Percentiles rank a stretch among this genome's conserved stretches.
Evolutionary conservation across 345 rosid species (phyloP).

Genomic region (Rubroshorea leprosula): DNA sequence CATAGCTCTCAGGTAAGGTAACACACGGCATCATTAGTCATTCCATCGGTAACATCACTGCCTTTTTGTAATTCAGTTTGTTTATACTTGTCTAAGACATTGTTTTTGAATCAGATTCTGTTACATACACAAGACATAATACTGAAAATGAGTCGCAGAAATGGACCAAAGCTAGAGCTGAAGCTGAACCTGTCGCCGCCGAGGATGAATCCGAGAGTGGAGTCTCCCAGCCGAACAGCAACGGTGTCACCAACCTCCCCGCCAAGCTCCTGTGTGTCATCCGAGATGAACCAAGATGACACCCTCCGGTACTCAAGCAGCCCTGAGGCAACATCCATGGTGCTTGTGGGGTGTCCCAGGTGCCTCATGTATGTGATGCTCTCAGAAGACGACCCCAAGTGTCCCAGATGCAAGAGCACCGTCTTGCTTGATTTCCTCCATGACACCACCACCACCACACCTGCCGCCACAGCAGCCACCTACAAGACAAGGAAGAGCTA

Average conservation of each 20-base stretch:
- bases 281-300: conserved; percentile 62
- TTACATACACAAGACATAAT: conserved; percentile 1
- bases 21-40: no score
- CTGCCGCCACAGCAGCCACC: conserved; percentile 19
- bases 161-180: conserved; percentile 75
- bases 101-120: neutral
- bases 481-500: conserved; percentile 33
- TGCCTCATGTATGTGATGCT: conserved; percentile 96
- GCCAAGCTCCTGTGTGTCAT: conserved; percentile 88
- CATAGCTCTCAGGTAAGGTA: no score
- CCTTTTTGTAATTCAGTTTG: neutral
- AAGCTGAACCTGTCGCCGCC: conserved; percentile 90
- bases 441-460: conserved; percentile 32
- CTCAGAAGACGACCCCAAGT: conserved; percentile 69
- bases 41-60: no score
- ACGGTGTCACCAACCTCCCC: conserved; percentile 77
- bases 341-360: conserved; percentile 87
- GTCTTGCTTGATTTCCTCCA: conserved; percentile 77
- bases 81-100: neutral
- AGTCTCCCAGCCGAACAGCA: conserved; percentile 59
- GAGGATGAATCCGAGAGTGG: conserved; percentile 38
- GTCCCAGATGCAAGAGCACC: conserved; percentile 89
- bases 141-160: conserved; percentile 82
- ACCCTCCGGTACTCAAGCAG: conserved; percentile 42
- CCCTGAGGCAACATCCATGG: conserved; percentile 93